Percentiles rank a stretch among this genome's conserved stretches.
Conservation (phyloP, 1,284 basidiomycete genomes). For the Ganoderma lingzhi region DNA sequence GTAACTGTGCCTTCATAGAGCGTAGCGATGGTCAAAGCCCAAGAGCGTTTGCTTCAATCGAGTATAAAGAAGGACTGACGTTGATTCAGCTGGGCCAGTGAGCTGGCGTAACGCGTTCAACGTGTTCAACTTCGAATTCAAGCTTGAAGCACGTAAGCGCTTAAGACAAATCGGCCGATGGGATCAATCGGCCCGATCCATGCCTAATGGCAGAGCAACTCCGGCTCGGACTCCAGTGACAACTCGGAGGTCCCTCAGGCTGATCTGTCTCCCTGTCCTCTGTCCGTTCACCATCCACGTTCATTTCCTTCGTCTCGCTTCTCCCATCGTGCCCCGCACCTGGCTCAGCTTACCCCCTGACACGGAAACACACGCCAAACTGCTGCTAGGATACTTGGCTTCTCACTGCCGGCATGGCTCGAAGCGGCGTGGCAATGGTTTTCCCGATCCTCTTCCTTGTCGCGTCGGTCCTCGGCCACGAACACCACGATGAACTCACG, state of each 20-base stretch:
- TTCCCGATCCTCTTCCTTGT: conserved; percentile 31
- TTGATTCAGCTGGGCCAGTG: no score
- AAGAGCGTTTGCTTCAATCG: neutral
- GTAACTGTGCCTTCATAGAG: no score
- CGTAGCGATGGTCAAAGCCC: neutral
- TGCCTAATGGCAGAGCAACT: neutral
- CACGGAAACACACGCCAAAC: neutral
- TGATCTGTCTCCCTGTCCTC: neutral
- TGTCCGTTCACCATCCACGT: neutral
- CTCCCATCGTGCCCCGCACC: neutral
- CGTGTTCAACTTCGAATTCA: no score
- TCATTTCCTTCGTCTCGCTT: neutral
- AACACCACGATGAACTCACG: conserved; percentile 64
- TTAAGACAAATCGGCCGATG: neutral
- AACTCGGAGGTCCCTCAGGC: no score
- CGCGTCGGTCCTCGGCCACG: conserved; percentile 53
- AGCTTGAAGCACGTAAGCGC: neutral
- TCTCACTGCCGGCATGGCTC: conserved; percentile 22
- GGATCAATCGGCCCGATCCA: conserved; percentile 1
- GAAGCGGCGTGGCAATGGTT: conserved; percentile 12
- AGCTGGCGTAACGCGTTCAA: no score
- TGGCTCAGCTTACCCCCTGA: neutral
- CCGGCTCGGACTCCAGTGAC: neutral
- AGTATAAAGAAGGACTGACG: neutral
- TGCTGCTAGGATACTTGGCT: neutral